Base-by-base conservation (phyloP, 495 filamentous ascomycete species). In the Copromyces sp. region DNA sequence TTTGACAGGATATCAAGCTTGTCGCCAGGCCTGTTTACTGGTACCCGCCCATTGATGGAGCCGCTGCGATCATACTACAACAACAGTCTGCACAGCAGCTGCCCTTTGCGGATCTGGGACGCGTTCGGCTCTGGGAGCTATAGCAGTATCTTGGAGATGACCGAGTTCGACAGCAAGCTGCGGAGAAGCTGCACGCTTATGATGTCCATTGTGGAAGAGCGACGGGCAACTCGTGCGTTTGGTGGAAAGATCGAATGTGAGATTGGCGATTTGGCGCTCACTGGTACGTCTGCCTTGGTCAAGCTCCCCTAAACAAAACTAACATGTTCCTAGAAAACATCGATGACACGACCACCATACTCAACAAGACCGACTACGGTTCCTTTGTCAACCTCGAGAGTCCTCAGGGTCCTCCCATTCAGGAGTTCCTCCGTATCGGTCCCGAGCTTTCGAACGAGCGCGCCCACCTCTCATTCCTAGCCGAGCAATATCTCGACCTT, bases 1-100 rank as follows among this genome's bases (percentile, higher is more conserved):
- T 81, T 84, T 39, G 87, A 89, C 76, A 80, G 87, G 37, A 78
- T 89, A 71, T 86, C 85, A n/a, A 81, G 78, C 14, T 78, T 87
- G 7, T 81, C 85, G n/a, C 86, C 86, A 0, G 82, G 80, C 1
- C 72, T 83, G 61, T 83, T 86, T 5, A 80, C 80, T 29, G 79
- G 68, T 65, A 75, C 16, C 53, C 77, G 73, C 41, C 80, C 72
- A 6, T 41, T 80, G 71, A 76, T 81, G 73, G 75, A 82, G 17
- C 81, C 80, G 20, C 73, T 84, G 42, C 78, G 78, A 5, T 68
- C 74, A 3, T 83, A 87, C 71, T 83, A 80, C 73, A 76, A 73
- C n/a, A 73, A 76, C 29, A 78, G 73, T 2, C 68, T 84, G 17
- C 78, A 78, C 17, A 77, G 82, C 3, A 81, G 70, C 17, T 80